Percentiles rank a stretch among this genome's conserved stretches.
These are phyloP conservation scores for Alnus glutinosa DNA, from an alignment of 306 rosid genomes.

Conservation along the genomic window DNA sequence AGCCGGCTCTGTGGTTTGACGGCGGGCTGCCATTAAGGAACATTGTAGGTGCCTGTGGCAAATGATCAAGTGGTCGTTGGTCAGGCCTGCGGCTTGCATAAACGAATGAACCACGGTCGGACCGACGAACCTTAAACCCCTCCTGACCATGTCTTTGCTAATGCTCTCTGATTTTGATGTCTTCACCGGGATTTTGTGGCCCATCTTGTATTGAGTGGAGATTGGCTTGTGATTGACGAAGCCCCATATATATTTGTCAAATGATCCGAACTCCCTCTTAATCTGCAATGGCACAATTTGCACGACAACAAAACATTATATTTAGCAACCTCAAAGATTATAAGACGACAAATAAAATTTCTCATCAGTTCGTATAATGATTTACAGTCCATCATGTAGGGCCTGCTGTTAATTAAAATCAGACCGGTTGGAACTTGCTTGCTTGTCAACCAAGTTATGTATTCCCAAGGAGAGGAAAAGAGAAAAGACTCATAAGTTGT, in stretches of 20 bases:
- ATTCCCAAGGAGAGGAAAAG: constrained; percentile 31
- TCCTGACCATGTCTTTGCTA: constrained; percentile 94
- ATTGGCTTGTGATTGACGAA: constrained; percentile 84
- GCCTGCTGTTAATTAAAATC: constrained; percentile 25
- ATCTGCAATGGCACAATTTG: constrained; percentile 47
- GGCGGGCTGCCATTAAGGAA: constrained; percentile 42
- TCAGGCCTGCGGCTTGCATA: constrained; percentile 94
- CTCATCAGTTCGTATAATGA: not conserved
- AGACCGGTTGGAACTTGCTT: constrained; percentile 45
- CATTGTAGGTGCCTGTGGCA: constrained; percentile 91
- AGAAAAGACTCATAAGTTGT: constrained; percentile 12
- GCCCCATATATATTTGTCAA: constrained; percentile 87
- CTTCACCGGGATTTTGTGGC: constrained; percentile 90
- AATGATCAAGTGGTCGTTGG: constrained; percentile 83
- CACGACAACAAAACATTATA: constrained; percentile 7
- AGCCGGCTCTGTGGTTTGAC: constrained; percentile 30
- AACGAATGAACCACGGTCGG: constrained; percentile 96
- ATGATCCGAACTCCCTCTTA: constrained; percentile 73
- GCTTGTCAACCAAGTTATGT: constrained; percentile 25
- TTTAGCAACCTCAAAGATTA: not conserved
- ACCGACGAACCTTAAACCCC: constrained; percentile 87
- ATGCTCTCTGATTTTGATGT: constrained; percentile 96
- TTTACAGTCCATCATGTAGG: constrained; percentile 32
- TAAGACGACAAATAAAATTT: not conserved
- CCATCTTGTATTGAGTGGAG: constrained; percentile 81